These are phyloP conservation scores for Rhodotorula glutinis DNA, from an alignment of 1,284 basidiomycete species.

Conservation along the genomic window DNA sequence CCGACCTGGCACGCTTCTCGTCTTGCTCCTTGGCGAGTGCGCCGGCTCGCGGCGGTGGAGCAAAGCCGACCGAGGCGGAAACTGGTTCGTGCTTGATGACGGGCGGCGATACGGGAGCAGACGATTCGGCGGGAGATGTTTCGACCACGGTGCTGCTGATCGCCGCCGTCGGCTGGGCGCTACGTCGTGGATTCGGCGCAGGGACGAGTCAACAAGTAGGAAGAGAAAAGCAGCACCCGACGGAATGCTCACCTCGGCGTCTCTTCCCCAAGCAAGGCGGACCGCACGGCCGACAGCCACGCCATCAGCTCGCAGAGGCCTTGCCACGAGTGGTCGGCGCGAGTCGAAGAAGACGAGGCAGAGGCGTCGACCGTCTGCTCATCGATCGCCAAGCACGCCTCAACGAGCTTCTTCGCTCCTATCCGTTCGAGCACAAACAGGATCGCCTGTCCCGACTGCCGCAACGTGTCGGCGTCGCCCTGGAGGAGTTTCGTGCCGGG, in stretches of 20 bases:
- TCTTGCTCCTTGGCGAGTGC: not conserved
- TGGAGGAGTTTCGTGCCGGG: not conserved
- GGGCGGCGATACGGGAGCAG: not conserved
- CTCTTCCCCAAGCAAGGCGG: not conserved
- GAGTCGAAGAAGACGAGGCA: too few species aligned
- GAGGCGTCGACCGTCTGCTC: not conserved
- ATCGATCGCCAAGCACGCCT: not conserved
- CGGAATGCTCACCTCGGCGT: not conserved
- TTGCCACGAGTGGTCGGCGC: not conserved
- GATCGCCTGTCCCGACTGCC: not conserved
- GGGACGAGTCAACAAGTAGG: too few species aligned
- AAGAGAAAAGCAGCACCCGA: too few species aligned
- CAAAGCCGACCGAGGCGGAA: not conserved
- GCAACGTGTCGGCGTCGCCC: not conserved
- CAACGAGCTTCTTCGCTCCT: not conserved
- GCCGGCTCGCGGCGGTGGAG: not conserved
- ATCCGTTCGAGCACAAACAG: not conserved
- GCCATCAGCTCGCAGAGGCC: not conserved
- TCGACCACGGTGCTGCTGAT: too few species aligned
- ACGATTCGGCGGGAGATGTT: not conserved
- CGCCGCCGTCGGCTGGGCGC: too few species aligned
- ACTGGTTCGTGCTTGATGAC: not conserved
- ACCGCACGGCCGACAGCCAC: not conserved
- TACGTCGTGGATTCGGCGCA: too few species aligned
- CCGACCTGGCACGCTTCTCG: constrained; percentile 3